Percentiles rank a stretch among this genome's conserved stretches.
phyloP scores from a whole-genome alignment of 305 asterid genomes.

The Ruellia speciosa region DNA sequence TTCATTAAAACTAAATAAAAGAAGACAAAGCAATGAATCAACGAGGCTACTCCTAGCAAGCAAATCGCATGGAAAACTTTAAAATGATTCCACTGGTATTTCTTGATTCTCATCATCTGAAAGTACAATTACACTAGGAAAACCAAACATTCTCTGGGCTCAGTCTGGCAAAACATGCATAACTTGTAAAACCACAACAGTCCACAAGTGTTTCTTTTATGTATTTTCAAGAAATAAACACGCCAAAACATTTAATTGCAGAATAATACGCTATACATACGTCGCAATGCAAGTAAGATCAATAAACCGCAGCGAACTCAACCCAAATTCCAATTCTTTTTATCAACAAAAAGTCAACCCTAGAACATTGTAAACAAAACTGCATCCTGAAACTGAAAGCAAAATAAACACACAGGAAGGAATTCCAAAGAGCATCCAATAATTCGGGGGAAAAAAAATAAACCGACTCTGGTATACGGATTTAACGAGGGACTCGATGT shows the following conservation, averaged over 20 bases:
- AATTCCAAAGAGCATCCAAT: not conserved
- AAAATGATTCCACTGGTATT: not conserved
- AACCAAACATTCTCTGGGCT: not conserved
- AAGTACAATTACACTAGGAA: not conserved
- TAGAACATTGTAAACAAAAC: not conserved
- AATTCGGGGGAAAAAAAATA: not conserved
- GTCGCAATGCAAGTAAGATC: not conserved
- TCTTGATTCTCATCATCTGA: conserved; percentile 1
- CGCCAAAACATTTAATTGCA: no score
- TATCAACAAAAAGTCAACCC: not conserved
- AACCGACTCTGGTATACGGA: conserved; percentile 62
- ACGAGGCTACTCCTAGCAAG: no score
- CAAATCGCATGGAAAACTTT: not conserved
- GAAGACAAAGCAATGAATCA: no score
- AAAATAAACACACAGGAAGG: not conserved
- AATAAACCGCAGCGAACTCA: not conserved
- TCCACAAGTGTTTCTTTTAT: no score
- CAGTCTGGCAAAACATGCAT: not conserved
- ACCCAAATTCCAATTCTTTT: not conserved
- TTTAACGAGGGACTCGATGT: conserved; percentile 85
- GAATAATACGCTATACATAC: not conserved
- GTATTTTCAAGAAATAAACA: no score
- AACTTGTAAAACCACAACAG: no score
- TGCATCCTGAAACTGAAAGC: not conserved
- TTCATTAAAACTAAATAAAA: no score